phyloP scores from a whole-genome alignment of 75 land plant genomes.

The Adiantum capillusveneris region DNA sequence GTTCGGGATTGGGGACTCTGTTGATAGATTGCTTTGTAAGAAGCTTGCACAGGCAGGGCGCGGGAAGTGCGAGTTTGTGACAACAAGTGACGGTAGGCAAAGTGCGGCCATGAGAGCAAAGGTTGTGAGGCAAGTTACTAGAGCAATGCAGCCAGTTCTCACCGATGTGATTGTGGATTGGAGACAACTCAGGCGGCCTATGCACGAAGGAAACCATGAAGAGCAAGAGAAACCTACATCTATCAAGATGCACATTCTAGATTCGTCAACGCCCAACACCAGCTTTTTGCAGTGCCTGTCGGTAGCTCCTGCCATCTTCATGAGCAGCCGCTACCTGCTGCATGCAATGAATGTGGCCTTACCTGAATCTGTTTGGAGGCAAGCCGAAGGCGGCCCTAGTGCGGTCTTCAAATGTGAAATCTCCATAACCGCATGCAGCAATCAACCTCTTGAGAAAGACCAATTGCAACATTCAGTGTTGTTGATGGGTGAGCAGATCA shows the following conservation, averaged over 20 bases:
- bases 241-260: too few relatives aligned
- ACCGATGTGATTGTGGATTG: constrained; percentile 1
- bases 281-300: neutral
- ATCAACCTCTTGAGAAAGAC: neutral
- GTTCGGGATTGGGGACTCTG: neutral
- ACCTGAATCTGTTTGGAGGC: neutral
- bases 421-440: neutral
- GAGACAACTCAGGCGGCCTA: neutral
- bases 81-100: neutral
- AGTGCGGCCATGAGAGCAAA: neutral
- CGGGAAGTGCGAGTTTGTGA: constrained; percentile 2
- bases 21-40: constrained; percentile 1
- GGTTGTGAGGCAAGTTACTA: constrained; percentile 1
- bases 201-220: neutral
- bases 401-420: neutral
- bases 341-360: neutral
- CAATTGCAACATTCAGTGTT: neutral
- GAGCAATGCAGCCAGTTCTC: neutral
- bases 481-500: neutral
- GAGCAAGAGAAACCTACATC: too few relatives aligned
- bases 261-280: too few relatives aligned
- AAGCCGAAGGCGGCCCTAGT: neutral
- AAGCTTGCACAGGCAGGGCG: constrained; percentile 5
- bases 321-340: neutral
- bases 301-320: neutral